Evolutionary conservation across 2,329 filamentous ascomycete genomes (phyloP).

Genomic region (Microthyrium microscopicum): DNA sequence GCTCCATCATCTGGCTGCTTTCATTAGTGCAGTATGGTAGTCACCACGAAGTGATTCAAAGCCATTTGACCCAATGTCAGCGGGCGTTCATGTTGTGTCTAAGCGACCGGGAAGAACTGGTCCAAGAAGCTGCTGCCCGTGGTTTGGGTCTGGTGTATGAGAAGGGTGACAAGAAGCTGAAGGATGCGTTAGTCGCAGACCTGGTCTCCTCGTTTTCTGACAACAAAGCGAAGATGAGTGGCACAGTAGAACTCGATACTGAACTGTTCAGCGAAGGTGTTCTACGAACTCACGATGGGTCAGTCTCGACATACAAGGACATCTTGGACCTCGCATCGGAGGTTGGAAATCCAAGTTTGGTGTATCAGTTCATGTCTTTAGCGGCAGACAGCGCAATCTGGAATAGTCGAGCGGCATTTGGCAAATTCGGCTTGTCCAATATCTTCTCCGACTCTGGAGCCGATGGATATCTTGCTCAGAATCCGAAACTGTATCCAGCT

Average conservation of each 20-base stretch:
- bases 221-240: constrained; percentile 48
- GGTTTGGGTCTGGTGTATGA: constrained; percentile 90
- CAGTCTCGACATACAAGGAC: constrained; percentile 91
- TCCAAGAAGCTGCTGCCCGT: constrained; percentile 86
- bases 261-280: constrained; percentile 87
- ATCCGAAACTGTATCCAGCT: constrained; percentile 90
- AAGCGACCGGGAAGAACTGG: constrained; percentile 76
- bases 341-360: constrained; percentile 86
- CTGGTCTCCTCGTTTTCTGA: constrained; percentile 74
- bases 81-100: constrained; percentile 76
- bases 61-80: constrained; percentile 61
- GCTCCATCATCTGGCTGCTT: constrained; percentile 88
- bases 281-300: constrained; percentile 76
- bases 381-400: constrained; percentile 92
- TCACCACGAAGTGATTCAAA: constrained; percentile 56
- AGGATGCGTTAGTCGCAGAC: constrained; percentile 70
- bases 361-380: constrained; percentile 97
- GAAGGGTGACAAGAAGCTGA: constrained; percentile 65
- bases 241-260: constrained; percentile 76
- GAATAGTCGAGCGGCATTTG: constrained; percentile 93
- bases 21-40: constrained; percentile 84
- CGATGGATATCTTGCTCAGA: constrained; percentile 52
- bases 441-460: constrained; percentile 73
- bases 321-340: constrained; percentile 93
- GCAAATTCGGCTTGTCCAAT: constrained; percentile 78